A percentile compares a stretch with the other conserved stretches of the same genome.
Conservation (phyloP, 2,329 filamentous ascomycete species). For the Leptographium lundbergii region DNA sequence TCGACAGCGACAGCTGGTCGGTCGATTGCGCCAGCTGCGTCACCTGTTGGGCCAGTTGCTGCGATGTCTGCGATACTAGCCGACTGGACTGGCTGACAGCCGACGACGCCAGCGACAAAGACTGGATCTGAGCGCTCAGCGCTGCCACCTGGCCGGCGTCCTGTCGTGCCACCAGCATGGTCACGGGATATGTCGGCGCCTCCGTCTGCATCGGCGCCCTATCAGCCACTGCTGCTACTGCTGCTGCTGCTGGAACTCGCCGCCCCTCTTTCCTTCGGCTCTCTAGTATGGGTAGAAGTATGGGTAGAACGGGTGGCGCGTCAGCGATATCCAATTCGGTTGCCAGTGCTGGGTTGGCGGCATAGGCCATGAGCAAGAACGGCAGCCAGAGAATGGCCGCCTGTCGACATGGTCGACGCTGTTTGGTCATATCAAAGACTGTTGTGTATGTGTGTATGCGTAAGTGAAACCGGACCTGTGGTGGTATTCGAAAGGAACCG, state of each 20-base stretch:
- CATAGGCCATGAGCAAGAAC: constrained; percentile 10
- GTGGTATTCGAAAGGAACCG: not conserved
- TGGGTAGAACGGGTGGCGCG: not conserved
- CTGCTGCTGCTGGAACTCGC: not conserved
- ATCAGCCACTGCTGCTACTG: too few relatives aligned
- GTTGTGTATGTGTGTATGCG: not conserved
- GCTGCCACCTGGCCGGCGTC: constrained; percentile 15
- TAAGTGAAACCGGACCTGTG: not conserved
- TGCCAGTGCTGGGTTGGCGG: constrained; percentile 12
- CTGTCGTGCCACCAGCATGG: constrained; percentile 11
- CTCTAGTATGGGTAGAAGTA: too few relatives aligned
- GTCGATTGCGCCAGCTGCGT: constrained; percentile 18
- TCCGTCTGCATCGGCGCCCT: not conserved
- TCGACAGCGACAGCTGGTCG: constrained; percentile 19
- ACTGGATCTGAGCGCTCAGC: constrained; percentile 17
- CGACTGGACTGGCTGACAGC: constrained; percentile 17
- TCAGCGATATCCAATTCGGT: not conserved
- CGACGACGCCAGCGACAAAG: constrained; percentile 18
- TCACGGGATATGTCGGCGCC: not conserved
- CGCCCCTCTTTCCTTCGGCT: not conserved
- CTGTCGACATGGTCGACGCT: constrained; percentile 1
- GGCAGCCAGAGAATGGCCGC: constrained; percentile 12
- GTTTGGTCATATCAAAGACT: constrained; percentile 1
- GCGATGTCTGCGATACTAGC: constrained; percentile 19
- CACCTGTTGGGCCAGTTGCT: constrained; percentile 18